Conservation (phyloP, 129 eudicot species). For the Ambrosia trifida region DNA sequence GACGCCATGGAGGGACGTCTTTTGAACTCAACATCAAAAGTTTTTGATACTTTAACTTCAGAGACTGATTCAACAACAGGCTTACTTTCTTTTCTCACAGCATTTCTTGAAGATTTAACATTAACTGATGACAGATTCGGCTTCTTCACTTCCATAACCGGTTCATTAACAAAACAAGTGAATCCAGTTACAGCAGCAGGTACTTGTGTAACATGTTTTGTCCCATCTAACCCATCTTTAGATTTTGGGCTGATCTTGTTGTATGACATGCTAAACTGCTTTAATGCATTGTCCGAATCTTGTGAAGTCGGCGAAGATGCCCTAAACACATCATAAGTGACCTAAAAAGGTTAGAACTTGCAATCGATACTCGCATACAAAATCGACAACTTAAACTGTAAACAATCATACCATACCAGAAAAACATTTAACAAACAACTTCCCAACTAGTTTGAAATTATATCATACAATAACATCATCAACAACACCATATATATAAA, state of each 20-base stretch:
- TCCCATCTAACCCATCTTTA: conserved; percentile 50
- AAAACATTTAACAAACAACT: no score
- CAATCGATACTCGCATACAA: neutral
- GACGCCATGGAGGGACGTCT: conserved; percentile 36
- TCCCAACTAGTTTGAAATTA: no score
- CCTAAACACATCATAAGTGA: conserved; percentile 41
- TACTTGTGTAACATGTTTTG: conserved; percentile 58
- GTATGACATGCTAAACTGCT: conserved; percentile 71
- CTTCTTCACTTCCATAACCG: conserved; percentile 30
- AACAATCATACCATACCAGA: conserved; percentile 17
- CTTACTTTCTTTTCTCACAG: conserved; percentile 33
- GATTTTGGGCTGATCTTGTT: conserved; percentile 51
- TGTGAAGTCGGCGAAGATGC: conserved; percentile 35
- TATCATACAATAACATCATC: neutral
- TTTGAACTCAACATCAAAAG: conserved; percentile 35
- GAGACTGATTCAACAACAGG: conserved; percentile 31
- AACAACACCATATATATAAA: neutral
- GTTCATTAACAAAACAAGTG: conserved; percentile 62
- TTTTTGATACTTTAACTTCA: conserved; percentile 35
- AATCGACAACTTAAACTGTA: conserved; percentile 6
- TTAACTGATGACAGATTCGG: conserved; percentile 30
- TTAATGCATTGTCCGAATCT: conserved; percentile 36
- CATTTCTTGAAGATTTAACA: conserved; percentile 27
- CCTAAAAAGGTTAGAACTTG: conserved; percentile 17
- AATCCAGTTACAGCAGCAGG: conserved; percentile 64